Conservation (phyloP, 2,329 filamentous ascomycete species). For the Fusarium equiseti region DNA sequence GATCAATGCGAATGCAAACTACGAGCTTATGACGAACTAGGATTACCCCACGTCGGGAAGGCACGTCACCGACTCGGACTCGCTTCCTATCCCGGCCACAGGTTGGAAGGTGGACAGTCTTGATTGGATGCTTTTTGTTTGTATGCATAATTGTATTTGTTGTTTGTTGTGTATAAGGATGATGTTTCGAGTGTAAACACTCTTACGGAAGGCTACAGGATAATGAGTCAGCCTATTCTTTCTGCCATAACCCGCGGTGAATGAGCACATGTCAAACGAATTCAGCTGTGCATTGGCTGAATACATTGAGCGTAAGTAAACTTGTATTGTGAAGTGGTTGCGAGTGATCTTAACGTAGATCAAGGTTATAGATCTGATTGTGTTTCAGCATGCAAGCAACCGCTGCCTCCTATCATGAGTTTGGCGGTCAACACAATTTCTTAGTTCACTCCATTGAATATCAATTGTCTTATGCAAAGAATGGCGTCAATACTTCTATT, state of each 20-base stretch:
- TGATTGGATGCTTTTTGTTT: not conserved
- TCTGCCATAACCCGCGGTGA: not conserved
- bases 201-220: not conserved
- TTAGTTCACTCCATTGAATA: not conserved
- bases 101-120: not conserved
- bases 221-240: not conserved
- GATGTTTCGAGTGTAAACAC: not conserved
- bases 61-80: constrained; percentile 28
- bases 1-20: constrained; percentile 4
- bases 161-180: not conserved
- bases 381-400: not conserved
- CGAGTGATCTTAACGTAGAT: not conserved
- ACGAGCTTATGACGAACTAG: constrained; percentile 24
- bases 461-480: accelerated
- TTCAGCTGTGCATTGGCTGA: not conserved
- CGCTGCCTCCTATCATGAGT: not conserved
- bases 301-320: not conserved
- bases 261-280: not conserved
- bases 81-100: constrained; percentile 6
- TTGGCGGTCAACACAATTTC: not conserved
- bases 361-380: too few relatives aligned
- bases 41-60: constrained; percentile 29
- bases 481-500: not conserved
- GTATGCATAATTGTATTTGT: not conserved
- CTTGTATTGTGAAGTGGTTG: not conserved